Evolutionary conservation across 805 yeast species (phyloP), one percentile per base, ranked within the genome.

Genomic region (Pichia sporocuriosa): DNA sequence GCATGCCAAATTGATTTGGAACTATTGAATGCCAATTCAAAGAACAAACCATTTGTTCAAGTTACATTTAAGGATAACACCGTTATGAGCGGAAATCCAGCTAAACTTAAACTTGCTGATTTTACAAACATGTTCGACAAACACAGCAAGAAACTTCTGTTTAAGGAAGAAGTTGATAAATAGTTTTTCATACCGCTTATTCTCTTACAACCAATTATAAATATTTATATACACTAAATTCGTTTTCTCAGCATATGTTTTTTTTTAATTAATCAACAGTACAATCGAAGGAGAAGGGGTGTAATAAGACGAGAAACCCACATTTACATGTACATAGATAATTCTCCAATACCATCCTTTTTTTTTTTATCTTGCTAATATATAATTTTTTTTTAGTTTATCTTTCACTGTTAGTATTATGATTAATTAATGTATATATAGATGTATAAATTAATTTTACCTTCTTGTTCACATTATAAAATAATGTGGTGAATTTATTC

Each of bases 61-160:
- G 95, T 89, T 20, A 77, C 81, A 1, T 89, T 76, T 66, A 80
- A 84, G 60, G 97, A 89, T 61, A 90, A 89, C 55, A 73, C 77
- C 37, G 73, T 70, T 5, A 62, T 85, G 64, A 73, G 70, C 40
- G 77, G 77, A 6, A 84, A 87, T 57, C 95, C 96, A 9, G 59
- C 70, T 3, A 56, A 53, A 7, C 60, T 73, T 54, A 65, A 66
- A 7, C 73, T 84, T 45, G 67, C 62, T 17, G 96, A 88, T 50
- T 63, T 88, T 52, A 65, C 74, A 9, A 79, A 77, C 40, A 61
- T 70, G 46, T 77, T 90, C 49, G 94, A 89, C 58, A 70, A 84
- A 43, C 94, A 89, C 57, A 86, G 96, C 9, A 77, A 95, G 62
- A 74, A 77, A 54, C 65, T 89, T 52, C 79, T 79, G 45, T 69